Base-by-base conservation (phyloP, 2,329 filamentous ascomycete genomes). In the Clathrospora elynae region DNA sequence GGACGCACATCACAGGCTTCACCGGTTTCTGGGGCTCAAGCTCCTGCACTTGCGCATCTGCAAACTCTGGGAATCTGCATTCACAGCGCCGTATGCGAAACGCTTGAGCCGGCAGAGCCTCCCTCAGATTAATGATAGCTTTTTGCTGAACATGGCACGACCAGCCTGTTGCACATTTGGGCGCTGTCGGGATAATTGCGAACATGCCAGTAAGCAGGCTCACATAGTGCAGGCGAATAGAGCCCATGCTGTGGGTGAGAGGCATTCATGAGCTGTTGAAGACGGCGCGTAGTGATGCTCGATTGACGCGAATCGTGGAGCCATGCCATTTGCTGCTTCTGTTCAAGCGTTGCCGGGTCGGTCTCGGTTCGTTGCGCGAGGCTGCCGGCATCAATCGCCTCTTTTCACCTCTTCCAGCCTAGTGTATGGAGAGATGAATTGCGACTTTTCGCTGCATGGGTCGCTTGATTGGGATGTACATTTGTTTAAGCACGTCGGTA, bases 251-350 rank as follows among this genome's bases (percentile, higher is more conserved):
- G 28, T 25, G 30, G 35, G 44, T 36, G 25, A n/a, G 14, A 39
- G 28, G 24, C 12, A 32, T 24, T 17, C 36, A 35, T 33, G 35
- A 39, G 12, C 17, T 46, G 40, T 24, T 47, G 28, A 22, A 26
- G 35, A 18, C 19, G 45, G 41, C 45, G 45, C 45, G 41, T 48
- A 51, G 20, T 6, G 20, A 42, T 34, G 42, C 20, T 25, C 35
- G 7, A 30, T 40, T 14, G 30, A 29, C 38, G 46, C 12, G 6
- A 5, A 17, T 19, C 16, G 5, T 5, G 19, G 10, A 28, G 17
- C 45, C 41, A 44, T 53, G 38, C 47, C 58, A 60, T 60, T 60
- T 55, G 37, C 59, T 49, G 28, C 33, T 61, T 55, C 40, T 18
- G 57, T 38, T 38, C 50, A 59, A 57, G 58, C 51, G 53, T 31